phyloP scores from a whole-genome alignment of 202 grass and related monocot genomes.

The Schoenoplectus triqueter region DNA sequence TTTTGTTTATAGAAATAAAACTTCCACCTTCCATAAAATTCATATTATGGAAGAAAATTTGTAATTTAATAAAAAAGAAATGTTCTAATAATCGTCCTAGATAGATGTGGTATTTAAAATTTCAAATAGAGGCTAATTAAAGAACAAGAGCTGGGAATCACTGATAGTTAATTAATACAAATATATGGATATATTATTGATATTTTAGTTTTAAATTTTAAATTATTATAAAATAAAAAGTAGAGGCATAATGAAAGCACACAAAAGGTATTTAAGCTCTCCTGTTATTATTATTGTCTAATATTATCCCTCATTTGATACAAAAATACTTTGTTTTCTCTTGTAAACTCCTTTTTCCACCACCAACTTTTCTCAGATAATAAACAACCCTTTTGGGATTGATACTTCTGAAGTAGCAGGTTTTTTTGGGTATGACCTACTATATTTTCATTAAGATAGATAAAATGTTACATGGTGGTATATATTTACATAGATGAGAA shows the following conservation, averaged over 20 bases:
- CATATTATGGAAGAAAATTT: background rate
- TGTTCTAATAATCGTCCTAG: background rate
- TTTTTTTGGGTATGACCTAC: too few relatives aligned
- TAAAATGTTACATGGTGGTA: too few relatives aligned
- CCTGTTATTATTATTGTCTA: background rate
- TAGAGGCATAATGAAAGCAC: too few relatives aligned
- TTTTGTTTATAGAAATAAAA: background rate
- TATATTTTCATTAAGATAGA: too few relatives aligned
- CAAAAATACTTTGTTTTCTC: conserved; percentile 4
- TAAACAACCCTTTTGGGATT: background rate
- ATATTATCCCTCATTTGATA: background rate
- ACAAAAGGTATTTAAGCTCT: too few relatives aligned
- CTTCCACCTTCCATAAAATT: background rate
- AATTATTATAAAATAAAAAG: too few relatives aligned
- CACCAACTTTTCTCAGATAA: background rate
- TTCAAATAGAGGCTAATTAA: background rate
- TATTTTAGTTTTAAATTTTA: too few relatives aligned
- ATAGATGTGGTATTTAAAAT: background rate
- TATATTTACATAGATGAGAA: too few relatives aligned
- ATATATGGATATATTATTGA: background rate
- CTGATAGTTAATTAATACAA: background rate
- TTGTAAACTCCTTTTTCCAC: background rate
- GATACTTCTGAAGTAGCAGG: background rate
- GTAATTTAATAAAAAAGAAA: background rate
- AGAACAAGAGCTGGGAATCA: background rate